Conservation (phyloP, 208 protist species). For the Leishmania martiniquensis region DNA sequence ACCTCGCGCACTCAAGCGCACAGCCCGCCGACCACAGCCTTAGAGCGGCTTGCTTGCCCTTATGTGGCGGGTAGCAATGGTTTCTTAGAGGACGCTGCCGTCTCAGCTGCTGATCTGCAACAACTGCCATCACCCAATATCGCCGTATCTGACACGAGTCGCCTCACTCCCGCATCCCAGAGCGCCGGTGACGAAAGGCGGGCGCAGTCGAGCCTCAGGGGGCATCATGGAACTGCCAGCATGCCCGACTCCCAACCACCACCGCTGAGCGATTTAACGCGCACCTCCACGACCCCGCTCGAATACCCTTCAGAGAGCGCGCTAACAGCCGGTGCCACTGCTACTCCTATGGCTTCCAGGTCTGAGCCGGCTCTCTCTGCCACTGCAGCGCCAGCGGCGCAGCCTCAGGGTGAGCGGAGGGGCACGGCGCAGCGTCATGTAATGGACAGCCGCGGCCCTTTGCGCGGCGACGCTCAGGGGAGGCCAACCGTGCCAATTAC, state of each 20-base stretch:
- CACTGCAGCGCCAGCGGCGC: background rate
- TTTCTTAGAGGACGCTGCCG: background rate
- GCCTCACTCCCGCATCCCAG: background rate
- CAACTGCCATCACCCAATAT: background rate
- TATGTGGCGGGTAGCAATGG: background rate
- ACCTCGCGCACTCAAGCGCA: background rate
- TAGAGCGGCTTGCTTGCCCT: background rate
- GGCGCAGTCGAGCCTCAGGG: constrained; percentile 1
- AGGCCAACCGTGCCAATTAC: background rate
- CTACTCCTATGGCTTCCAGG: background rate
- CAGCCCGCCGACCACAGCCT: background rate
- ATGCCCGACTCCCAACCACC: constrained; percentile 7
- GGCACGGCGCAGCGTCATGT: background rate
- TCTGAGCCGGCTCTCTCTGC: background rate
- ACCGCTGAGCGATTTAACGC: constrained; percentile 17
- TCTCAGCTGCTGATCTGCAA: background rate
- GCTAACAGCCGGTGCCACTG: background rate
- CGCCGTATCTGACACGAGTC: background rate
- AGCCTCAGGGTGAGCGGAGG: background rate
- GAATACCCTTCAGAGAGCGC: constrained; percentile 18
- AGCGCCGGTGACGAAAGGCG: background rate
- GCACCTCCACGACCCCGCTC: constrained; percentile 1
- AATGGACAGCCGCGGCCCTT: background rate
- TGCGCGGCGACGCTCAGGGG: background rate
- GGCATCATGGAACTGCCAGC: background rate